Evolutionary conservation across 1,284 basidiomycete genomes (phyloP).

Genomic region (Melampsora americana): DNA sequence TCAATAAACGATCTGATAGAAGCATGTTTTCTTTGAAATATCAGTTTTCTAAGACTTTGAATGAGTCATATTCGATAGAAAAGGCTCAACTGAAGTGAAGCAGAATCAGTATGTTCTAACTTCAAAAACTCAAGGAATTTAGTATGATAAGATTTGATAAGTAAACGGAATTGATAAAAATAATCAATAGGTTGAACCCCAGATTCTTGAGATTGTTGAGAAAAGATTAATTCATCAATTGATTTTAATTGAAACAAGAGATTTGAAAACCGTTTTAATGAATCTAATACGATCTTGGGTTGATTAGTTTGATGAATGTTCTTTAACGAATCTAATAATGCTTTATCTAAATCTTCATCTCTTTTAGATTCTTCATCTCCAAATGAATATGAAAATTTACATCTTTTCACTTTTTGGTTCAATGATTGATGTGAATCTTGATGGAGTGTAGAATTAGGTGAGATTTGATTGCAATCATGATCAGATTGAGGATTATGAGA

Average conservation of each 20-base stretch:
- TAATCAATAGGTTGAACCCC: too few relatives aligned
- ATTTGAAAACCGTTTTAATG: constrained; percentile 7
- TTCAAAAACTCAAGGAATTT: too few relatives aligned
- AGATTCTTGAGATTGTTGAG: neutral
- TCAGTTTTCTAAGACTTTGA: neutral
- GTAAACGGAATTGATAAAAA: too few relatives aligned
- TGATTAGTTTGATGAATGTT: constrained; percentile 2
- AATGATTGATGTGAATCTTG: too few relatives aligned
- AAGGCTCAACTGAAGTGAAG: constrained; percentile 11
- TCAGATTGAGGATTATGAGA: neutral
- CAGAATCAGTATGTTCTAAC: constrained; percentile 13
- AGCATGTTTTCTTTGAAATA: neutral
- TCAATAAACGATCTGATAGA: neutral
- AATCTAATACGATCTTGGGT: constrained; percentile 9
- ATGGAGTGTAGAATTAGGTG: too few relatives aligned
- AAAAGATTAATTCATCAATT: constrained; percentile 26
- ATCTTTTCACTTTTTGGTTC: neutral
- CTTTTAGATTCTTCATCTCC: constrained; percentile 33
- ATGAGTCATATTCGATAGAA: constrained; percentile 25
- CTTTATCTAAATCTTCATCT: constrained; percentile 10
- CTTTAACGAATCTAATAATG: constrained; percentile 6
- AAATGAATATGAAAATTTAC: constrained; percentile 37
- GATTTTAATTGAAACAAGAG: constrained; percentile 21
- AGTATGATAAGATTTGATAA: too few relatives aligned
- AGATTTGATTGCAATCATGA: too few relatives aligned